phyloP scores from a whole-genome alignment of 2,329 filamentous ascomycete genomes.

The Monosporascus sp. region DNA sequence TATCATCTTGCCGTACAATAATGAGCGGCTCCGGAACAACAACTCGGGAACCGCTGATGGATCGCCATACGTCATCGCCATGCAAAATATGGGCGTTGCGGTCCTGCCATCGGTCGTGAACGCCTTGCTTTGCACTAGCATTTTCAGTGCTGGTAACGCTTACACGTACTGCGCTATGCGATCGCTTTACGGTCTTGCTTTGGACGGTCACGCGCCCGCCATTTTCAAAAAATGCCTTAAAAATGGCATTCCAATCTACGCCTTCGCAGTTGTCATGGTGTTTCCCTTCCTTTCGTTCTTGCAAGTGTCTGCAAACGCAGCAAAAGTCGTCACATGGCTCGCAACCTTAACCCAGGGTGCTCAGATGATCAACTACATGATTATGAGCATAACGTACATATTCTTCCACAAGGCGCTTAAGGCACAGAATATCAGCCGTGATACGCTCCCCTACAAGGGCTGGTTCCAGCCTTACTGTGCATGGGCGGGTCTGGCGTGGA shows the following conservation, averaged over 20 bases:
- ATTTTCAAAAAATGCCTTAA: constrained; percentile 50
- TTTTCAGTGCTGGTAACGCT: constrained; percentile 57
- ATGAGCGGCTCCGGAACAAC: constrained; percentile 48
- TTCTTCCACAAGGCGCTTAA: constrained; percentile 51
- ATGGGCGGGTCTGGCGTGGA: constrained; percentile 38
- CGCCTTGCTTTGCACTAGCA: constrained; percentile 53
- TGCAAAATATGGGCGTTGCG: constrained; percentile 49
- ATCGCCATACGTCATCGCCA: constrained; percentile 51
- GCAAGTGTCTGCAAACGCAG: constrained; percentile 23
- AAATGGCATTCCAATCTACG: constrained; percentile 59
- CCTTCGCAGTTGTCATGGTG: constrained; percentile 51
- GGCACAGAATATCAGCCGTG: constrained; percentile 47
- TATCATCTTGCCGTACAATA: constrained; percentile 57
- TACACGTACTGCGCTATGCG: constrained; percentile 58
- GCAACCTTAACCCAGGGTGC: constrained; percentile 34
- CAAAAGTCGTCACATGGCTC: constrained; percentile 26
- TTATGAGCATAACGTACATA: constrained; percentile 55
- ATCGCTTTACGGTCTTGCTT: constrained; percentile 53
- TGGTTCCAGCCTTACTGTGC: constrained; percentile 55
- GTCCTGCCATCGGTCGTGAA: constrained; percentile 57
- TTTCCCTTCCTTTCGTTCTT: constrained; percentile 59
- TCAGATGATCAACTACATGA: constrained; percentile 56
- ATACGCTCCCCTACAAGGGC: constrained; percentile 50
- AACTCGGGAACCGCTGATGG: constrained; percentile 47
- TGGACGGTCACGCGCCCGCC: constrained; percentile 49